These are phyloP conservation scores for Termitomyces heimii DNA, from an alignment of 768 basidiomycete species.

Conservation along the genomic window DNA sequence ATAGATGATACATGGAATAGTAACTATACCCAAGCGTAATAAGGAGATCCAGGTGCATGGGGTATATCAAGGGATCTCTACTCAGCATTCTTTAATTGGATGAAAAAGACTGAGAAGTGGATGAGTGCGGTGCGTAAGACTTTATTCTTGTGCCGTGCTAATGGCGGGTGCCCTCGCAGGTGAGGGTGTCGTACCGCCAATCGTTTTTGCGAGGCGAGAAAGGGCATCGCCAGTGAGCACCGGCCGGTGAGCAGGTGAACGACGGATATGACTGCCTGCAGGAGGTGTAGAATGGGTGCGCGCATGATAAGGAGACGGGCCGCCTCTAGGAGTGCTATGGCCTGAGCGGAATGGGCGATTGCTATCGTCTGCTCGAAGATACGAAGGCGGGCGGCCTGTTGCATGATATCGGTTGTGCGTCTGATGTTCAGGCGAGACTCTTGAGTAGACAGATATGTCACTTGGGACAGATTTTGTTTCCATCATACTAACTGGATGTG, in stretches of 20 bases:
- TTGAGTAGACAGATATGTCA: slow-evolving; percentile 24
- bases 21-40: not conserved
- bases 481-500: slow-evolving; percentile 23
- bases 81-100: not conserved
- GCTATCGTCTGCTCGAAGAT: slow-evolving; percentile 22
- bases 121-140: not conserved
- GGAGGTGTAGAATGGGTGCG: slow-evolving; percentile 69
- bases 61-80: not conserved
- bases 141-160: slow-evolving; percentile 20
- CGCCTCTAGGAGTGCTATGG: slow-evolving; percentile 36
- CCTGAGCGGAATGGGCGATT: slow-evolving; percentile 36
- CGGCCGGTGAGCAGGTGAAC: slow-evolving; percentile 45
- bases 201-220: slow-evolving; percentile 56
- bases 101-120: not conserved
- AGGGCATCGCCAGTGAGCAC: slow-evolving; percentile 70
- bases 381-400: slow-evolving; percentile 35
- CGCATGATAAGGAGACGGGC: slow-evolving; percentile 34
- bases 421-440: slow-evolving; percentile 22
- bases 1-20: slow-evolving; percentile 7
- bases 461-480: slow-evolving; percentile 37
- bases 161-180: slow-evolving; percentile 18
- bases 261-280: slow-evolving; percentile 28
- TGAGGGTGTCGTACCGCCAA: slow-evolving; percentile 33
- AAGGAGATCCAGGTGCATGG: not conserved
- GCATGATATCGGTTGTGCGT: slow-evolving; percentile 55